These are phyloP conservation scores for Lactarius pseudohatsudake DNA, from an alignment of 768 basidiomycete genomes.

Conservation along the genomic window DNA sequence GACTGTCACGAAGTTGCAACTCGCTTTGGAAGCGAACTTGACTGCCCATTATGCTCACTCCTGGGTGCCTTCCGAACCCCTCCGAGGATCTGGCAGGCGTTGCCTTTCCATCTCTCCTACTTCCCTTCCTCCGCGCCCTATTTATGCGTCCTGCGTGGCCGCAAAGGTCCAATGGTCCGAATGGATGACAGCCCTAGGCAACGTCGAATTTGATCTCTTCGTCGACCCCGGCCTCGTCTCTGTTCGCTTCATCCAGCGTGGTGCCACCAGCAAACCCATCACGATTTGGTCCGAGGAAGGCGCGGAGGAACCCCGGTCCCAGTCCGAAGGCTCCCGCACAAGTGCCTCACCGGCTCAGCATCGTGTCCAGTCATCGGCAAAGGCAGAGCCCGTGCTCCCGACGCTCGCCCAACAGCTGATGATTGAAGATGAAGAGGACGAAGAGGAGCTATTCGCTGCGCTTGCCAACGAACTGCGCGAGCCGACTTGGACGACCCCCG, in stretches of 20 bases:
- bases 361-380: slow-evolving; percentile 27
- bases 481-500: slow-evolving; percentile 68
- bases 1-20: slow-evolving; percentile 67
- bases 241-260: slow-evolving; percentile 52
- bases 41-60: slow-evolving; percentile 64
- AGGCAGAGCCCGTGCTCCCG: slow-evolving; percentile 32
- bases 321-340: slow-evolving; percentile 11
- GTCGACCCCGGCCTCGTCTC: slow-evolving; percentile 79
- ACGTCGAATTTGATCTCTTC: slow-evolving; percentile 73
- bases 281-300: slow-evolving; percentile 68
- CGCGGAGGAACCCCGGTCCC: slow-evolving; percentile 34
- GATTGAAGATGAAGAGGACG: slow-evolving; percentile 69
- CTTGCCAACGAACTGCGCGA: slow-evolving; percentile 69
- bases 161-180: slow-evolving; percentile 77
- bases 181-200: slow-evolving; percentile 72
- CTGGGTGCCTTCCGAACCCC: slow-evolving; percentile 64
- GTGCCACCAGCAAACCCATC: slow-evolving; percentile 45
- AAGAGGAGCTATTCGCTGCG: slow-evolving; percentile 70
- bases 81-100: slow-evolving; percentile 68
- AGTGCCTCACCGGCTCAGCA: slow-evolving; percentile 31
- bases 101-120: slow-evolving; percentile 71
- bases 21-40: slow-evolving; percentile 71
- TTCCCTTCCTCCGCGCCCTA: slow-evolving; percentile 66
- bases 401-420: slow-evolving; percentile 71
- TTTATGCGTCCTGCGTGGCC: slow-evolving; percentile 69